phyloP scores from a whole-genome alignment of 768 basidiomycete species.

The Russula brevipes region DNA sequence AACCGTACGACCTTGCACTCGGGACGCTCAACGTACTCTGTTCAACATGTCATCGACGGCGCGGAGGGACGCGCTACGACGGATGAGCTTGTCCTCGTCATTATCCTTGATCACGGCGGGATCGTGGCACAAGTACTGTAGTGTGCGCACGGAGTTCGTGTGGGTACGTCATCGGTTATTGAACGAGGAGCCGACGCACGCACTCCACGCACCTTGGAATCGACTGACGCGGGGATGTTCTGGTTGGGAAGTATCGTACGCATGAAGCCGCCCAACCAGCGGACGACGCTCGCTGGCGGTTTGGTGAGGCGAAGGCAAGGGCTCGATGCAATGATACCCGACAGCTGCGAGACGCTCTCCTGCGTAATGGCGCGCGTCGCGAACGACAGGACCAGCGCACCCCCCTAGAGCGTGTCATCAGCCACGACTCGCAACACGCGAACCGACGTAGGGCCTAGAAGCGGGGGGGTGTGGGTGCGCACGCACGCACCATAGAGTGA shows the following conservation, averaged over 20 bases:
- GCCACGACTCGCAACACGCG: background rate
- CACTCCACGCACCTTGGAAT: conserved; percentile 46
- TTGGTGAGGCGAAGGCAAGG: conserved; percentile 60
- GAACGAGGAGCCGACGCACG: background rate
- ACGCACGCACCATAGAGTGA: conserved; percentile 63
- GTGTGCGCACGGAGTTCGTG: background rate
- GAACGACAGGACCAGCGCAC: conserved; percentile 57
- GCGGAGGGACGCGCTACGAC: conserved; percentile 11
- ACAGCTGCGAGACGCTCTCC: conserved; percentile 38
- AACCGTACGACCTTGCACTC: background rate
- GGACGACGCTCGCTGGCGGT: conserved; percentile 49
- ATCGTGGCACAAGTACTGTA: conserved; percentile 58
- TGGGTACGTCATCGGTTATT: background rate
- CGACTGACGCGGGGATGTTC: conserved; percentile 51
- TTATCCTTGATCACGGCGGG: conserved; percentile 42
- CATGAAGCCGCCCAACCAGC: conserved; percentile 48
- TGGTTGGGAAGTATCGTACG: conserved; percentile 46
- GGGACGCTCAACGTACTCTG: conserved; percentile 21
- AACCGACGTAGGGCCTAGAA: background rate
- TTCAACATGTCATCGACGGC: conserved; percentile 26
- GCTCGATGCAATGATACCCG: conserved; percentile 64
- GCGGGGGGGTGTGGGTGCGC: no score
- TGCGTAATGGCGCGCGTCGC: conserved; percentile 38
- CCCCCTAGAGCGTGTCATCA: conserved; percentile 45
- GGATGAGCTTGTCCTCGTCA: conserved; percentile 47